Percentiles rank a stretch among this genome's conserved stretches.
These are phyloP conservation scores for Penicillium lividum DNA, from an alignment of 495 filamentous ascomycete species.

Conservation along the genomic window DNA sequence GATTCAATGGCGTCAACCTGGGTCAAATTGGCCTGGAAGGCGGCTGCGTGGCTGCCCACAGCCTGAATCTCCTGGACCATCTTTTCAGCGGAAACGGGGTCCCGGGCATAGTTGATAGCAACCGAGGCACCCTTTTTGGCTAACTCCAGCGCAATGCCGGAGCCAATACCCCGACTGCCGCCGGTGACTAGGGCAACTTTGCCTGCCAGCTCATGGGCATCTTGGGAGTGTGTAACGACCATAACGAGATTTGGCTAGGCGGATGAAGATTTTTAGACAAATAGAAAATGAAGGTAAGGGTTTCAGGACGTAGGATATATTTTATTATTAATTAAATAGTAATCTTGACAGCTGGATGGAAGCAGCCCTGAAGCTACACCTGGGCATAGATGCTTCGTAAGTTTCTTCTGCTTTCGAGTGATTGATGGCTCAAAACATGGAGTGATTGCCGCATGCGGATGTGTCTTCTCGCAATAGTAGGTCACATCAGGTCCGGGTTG, in stretches of 20 bases:
- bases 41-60: conserved; percentile 59
- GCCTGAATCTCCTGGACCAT: conserved; percentile 62
- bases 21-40: conserved; percentile 76
- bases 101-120: conserved; percentile 75
- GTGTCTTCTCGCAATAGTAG: not conserved
- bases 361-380: too few relatives aligned
- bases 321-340: not conserved
- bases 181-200: conserved; percentile 77
- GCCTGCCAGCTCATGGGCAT: conserved; percentile 48
- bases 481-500: conserved; percentile 19
- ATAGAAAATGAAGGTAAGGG: not conserved
- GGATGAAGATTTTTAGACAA: too few relatives aligned
- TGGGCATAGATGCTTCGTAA: not conserved
- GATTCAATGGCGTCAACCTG: conserved; percentile 61
- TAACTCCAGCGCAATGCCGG: conserved; percentile 74
- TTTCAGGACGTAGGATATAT: not conserved
- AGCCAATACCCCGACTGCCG: conserved; percentile 71
- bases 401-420: not conserved
- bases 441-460: conserved; percentile 27
- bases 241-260: conserved; percentile 8
- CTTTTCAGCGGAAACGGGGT: conserved; percentile 60
- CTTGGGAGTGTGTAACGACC: conserved; percentile 23
- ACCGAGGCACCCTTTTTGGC: conserved; percentile 70
- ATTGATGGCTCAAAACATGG: not conserved
- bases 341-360: not conserved